phyloP scores from a whole-genome alignment of 495 filamentous ascomycete genomes.

The Rostrohypoxylon terebratum region DNA sequence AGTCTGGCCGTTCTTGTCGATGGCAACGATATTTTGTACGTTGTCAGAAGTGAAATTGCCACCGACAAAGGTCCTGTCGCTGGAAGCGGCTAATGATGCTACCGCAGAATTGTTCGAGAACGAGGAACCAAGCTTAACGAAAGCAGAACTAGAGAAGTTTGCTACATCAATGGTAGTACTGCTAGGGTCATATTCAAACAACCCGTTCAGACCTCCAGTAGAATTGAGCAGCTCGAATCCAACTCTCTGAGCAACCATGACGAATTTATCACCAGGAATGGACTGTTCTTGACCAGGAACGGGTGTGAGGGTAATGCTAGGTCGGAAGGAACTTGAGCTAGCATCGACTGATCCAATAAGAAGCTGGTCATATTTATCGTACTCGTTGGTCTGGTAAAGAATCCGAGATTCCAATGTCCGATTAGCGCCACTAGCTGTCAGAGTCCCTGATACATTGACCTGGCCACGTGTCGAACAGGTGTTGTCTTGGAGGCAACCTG shows the following conservation, averaged over 20 bases:
- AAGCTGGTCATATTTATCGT: slow-evolving; percentile 93
- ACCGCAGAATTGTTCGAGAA: slow-evolving; percentile 75
- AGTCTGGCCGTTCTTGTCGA: slow-evolving; percentile 71
- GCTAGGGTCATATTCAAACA: slow-evolving; percentile 88
- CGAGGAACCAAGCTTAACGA: slow-evolving; percentile 77
- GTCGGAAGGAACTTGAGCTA: slow-evolving; percentile 77
- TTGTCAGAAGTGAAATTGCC: slow-evolving; percentile 82
- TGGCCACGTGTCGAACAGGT: slow-evolving; percentile 79
- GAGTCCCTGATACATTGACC: slow-evolving; percentile 80
- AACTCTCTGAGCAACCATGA: slow-evolving; percentile 87
- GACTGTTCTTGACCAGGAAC: slow-evolving; percentile 68
- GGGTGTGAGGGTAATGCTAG: slow-evolving; percentile 82
- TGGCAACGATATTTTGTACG: slow-evolving; percentile 78
- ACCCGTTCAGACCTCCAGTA: slow-evolving; percentile 81
- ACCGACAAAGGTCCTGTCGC: slow-evolving; percentile 75
- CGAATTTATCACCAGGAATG: slow-evolving; percentile 63
- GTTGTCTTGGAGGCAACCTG: slow-evolving; percentile 84
- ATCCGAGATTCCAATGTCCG: slow-evolving; percentile 56
- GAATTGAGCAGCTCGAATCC: slow-evolving; percentile 78
- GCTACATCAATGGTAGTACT: slow-evolving; percentile 66
- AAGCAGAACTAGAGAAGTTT: slow-evolving; percentile 75
- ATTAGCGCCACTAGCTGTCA: slow-evolving; percentile 64
- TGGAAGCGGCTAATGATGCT: slow-evolving; percentile 68
- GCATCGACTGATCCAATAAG: slow-evolving; percentile 87
- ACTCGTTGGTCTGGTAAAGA: slow-evolving; percentile 90